Conservation (phyloP, 23 red algal species). For the Gracilariopsis chorda region DNA sequence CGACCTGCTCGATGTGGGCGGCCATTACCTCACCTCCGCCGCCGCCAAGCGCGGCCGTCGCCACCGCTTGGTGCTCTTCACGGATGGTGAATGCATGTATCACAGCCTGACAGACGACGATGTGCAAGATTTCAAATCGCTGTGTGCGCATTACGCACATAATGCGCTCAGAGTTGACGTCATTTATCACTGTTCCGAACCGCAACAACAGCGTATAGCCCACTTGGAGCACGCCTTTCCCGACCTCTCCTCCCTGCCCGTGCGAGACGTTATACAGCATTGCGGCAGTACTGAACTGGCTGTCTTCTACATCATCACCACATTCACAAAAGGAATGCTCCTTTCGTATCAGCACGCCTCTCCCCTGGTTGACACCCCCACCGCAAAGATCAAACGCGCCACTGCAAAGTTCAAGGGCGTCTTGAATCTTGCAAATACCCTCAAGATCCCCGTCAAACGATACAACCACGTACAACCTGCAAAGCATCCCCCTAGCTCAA, state of each 20-base stretch:
- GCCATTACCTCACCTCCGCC: neutral
- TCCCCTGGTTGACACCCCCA: constrained; percentile 31
- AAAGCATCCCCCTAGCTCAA: neutral
- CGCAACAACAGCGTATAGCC: neutral
- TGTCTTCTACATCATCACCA: constrained; percentile 5
- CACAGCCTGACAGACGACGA: neutral
- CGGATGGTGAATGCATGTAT: neutral
- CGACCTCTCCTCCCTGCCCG: neutral
- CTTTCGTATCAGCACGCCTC: constrained; percentile 7
- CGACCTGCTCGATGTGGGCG: constrained; percentile 32
- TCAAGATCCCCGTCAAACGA: constrained; percentile 54
- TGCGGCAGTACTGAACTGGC: neutral
- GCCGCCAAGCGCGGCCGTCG: constrained; percentile 8
- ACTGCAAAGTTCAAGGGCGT: constrained; percentile 40
- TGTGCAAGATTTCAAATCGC: constrained; percentile 1
- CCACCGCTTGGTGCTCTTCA: constrained; percentile 22
- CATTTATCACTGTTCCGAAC: neutral
- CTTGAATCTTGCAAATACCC: constrained; percentile 25
- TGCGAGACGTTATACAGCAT: neutral
- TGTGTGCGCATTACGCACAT: neutral
- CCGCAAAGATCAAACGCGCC: constrained; percentile 14
- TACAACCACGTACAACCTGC: constrained; percentile 12
- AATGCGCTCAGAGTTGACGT: constrained; percentile 19
- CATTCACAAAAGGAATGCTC: neutral
- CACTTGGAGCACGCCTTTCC: neutral